These are phyloP conservation scores for Schizophyllum amplum DNA, from an alignment of 1,284 basidiomycete species.

Conservation along the genomic window DNA sequence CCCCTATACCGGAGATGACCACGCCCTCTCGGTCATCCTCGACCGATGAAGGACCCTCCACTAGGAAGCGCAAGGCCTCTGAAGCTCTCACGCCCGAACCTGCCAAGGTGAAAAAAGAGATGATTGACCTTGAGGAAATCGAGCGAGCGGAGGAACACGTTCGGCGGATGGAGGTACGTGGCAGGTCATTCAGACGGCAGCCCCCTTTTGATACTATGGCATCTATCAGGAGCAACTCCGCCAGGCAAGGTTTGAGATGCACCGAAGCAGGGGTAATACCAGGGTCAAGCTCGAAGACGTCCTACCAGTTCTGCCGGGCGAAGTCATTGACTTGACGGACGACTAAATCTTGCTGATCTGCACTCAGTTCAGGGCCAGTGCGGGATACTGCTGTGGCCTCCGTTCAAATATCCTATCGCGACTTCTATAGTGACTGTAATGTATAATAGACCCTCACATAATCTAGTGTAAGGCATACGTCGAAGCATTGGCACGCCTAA, in stretches of 20 bases:
- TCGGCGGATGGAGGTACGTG: background rate
- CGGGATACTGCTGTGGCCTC: too few relatives aligned
- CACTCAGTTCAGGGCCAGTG: too few relatives aligned
- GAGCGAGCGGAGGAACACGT: background rate
- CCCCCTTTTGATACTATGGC: too few relatives aligned
- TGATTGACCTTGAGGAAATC: background rate
- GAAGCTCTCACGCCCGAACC: background rate
- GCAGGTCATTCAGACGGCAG: too few relatives aligned
- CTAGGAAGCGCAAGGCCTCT: background rate
- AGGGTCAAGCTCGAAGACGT: constrained; percentile 1
- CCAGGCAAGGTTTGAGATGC: background rate
- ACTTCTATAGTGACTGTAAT: too few relatives aligned
- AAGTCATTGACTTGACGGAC: constrained; percentile 5
- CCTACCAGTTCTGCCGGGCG: background rate
- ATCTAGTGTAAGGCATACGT: too few relatives aligned
- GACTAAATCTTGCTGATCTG: background rate
- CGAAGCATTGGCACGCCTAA: too few relatives aligned
- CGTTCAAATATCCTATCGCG: too few relatives aligned
- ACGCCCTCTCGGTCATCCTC: too few relatives aligned
- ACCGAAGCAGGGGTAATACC: background rate
- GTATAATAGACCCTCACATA: background rate
- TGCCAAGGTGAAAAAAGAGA: background rate
- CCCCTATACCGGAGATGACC: background rate
- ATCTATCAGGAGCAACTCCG: background rate
- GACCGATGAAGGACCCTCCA: background rate